These are phyloP conservation scores for Puya raimondii DNA, from an alignment of 176 grass and related monocot species.

Conservation along the genomic window DNA sequence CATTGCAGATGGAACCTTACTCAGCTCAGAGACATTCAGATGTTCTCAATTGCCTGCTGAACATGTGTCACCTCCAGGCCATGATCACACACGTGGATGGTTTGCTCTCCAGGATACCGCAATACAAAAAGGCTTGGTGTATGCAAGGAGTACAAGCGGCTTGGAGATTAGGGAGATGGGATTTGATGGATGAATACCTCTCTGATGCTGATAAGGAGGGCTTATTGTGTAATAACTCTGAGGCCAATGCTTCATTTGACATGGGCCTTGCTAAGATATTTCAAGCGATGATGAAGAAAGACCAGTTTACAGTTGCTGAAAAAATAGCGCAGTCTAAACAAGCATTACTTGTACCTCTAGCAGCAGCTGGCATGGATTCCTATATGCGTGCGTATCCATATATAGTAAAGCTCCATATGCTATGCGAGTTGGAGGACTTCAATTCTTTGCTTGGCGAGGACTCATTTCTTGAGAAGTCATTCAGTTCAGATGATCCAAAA, in stretches of 20 bases:
- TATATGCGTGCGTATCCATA: conserved; percentile 99
- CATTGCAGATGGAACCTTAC: conserved; percentile 81
- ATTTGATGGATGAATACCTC: conserved; percentile 93
- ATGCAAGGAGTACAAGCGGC: conserved; percentile 95
- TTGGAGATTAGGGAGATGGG: conserved; percentile 93
- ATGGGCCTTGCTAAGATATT: conserved; percentile 97
- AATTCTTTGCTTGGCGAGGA: conserved; percentile 57
- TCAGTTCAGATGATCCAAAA: conserved; percentile 47
- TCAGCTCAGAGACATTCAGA: conserved; percentile 94
- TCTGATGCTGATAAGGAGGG: conserved; percentile 55
- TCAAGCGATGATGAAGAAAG: conserved; percentile 92
- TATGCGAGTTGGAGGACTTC: conserved; percentile 87
- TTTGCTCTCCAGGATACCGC: conserved; percentile 59
- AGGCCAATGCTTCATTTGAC: conserved; percentile 86
- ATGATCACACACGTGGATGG: conserved; percentile 98
- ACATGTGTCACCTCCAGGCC: conserved; percentile 94
- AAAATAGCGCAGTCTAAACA: conserved; percentile 82
- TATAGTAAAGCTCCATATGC: conserved; percentile 91
- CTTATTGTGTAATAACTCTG: conserved; percentile 34
- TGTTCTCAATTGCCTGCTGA: conserved; percentile 92
- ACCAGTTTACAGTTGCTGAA: conserved; percentile 68
- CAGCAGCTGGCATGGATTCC: conserved; percentile 95
- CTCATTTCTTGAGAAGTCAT: conserved; percentile 72
- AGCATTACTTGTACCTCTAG: conserved; percentile 72
- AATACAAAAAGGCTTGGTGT: conserved; percentile 87